Evolutionary conservation across 768 basidiomycete species (phyloP).

Genomic region (Boletus bicolor): DNA sequence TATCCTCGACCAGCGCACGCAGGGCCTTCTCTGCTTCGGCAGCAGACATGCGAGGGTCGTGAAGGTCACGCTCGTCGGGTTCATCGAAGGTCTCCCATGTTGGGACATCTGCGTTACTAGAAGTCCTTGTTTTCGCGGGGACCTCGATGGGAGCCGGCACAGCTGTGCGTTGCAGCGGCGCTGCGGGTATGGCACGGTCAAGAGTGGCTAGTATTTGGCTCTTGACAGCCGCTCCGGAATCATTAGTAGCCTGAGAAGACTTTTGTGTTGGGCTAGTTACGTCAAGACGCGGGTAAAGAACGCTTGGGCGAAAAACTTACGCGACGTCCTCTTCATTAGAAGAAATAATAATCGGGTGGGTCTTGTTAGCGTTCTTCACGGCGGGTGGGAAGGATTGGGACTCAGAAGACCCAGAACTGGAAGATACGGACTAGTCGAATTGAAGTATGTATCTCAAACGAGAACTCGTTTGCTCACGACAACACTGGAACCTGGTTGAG

Average conservation of each 20-base stretch:
- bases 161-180: conserved; percentile 17
- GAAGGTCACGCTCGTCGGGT: conserved; percentile 22
- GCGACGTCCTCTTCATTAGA: conserved; percentile 29
- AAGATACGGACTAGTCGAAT: conserved; percentile 22
- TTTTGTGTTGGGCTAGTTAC: conserved; percentile 4
- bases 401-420: conserved; percentile 19
- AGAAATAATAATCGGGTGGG: conserved; percentile 26
- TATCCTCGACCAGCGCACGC: conserved; percentile 70
- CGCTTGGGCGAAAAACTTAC: conserved; percentile 1
- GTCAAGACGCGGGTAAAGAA: conserved; percentile 1
- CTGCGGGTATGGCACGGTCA: conserved; percentile 20
- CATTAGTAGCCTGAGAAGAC: neutral
- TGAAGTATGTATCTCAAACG: neutral
- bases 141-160: conserved; percentile 34
- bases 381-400: conserved; percentile 18
- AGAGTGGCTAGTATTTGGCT: conserved; percentile 22
- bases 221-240: neutral
- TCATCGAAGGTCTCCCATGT: conserved; percentile 33
- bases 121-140: conserved; percentile 18
- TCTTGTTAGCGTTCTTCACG: conserved; percentile 4
- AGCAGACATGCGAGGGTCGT: conserved; percentile 37
- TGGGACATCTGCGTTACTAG: conserved; percentile 9
- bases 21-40: conserved; percentile 75
- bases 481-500: conserved; percentile 6
- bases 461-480: conserved; percentile 19